Percentiles rank a stretch among this genome's conserved stretches.
These are phyloP conservation scores for Blastocystis sp. DNA, from an alignment of 352 stramenopile genomes.

Conservation along the genomic window DNA sequence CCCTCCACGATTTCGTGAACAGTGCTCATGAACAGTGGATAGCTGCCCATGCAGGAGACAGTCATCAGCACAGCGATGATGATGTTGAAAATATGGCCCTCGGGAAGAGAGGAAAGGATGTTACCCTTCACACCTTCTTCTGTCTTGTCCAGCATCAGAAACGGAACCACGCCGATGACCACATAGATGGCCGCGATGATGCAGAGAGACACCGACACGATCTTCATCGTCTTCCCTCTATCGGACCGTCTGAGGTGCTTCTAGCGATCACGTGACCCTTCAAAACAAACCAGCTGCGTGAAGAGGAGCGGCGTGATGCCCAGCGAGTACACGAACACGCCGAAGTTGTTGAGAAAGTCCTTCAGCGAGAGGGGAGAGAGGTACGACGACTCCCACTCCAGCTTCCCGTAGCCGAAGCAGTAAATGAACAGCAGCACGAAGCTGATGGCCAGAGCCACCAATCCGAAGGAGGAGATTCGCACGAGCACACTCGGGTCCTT, in stretches of 20 bases:
- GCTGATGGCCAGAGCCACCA: neutral
- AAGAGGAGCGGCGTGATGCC: slow-evolving; percentile 24
- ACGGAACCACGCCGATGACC: neutral
- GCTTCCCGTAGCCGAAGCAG: neutral
- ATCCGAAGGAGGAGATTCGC: slow-evolving; percentile 28
- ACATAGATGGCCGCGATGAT: slow-evolving; percentile 9
- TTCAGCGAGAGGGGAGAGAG: neutral
- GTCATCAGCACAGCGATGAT: slow-evolving; percentile 34
- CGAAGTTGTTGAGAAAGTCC: slow-evolving; percentile 40
- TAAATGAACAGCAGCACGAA: slow-evolving; percentile 60
- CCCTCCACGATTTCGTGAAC: slow-evolving; percentile 13
- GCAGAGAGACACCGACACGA: neutral
- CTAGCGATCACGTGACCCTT: neutral
- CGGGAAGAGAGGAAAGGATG: neutral
- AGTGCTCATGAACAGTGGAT: neutral
- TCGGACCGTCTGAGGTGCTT: neutral
- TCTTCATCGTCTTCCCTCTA: neutral
- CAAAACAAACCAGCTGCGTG: neutral
- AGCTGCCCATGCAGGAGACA: slow-evolving; percentile 14
- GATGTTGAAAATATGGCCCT: slow-evolving; percentile 5
- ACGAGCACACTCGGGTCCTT: slow-evolving; percentile 30
- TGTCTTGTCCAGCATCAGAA: neutral
- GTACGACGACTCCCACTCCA: neutral
- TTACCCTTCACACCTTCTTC: neutral
- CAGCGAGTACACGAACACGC: slow-evolving; percentile 44